Base-by-base conservation (phyloP, 805 yeast genomes). In the Starmerella bacillaris region DNA sequence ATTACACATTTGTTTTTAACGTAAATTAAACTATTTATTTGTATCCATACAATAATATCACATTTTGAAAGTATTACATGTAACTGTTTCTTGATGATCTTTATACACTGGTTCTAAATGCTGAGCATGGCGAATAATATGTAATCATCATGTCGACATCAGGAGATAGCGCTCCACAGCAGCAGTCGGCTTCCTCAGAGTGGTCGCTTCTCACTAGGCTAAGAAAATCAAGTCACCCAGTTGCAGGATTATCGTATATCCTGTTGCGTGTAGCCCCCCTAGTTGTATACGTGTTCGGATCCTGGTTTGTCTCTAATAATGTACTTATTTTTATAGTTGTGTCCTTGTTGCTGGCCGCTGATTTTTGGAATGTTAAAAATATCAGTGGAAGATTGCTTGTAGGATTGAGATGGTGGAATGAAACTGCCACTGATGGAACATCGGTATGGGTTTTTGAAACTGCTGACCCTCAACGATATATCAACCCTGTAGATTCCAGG, bases 381-480 rank as follows among this genome's bases (percentile, higher is more conserved):
- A 78, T 86, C 18, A 65, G 92, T 16, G 98, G 98, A 1, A 61
- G 96, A 39, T 65, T 80, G 37, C 57, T 86, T 37, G 95, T 89
- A 4, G 96, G 95, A 0, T 63, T 89, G 43, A 42, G 65, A 44
- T 86, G 98, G 98, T 86, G 96, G 94, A 89, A 86, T 53, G 95
- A 86, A 52, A 65, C 83, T 0, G 61, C 67, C 20, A 62, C 59
- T 15, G 54, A 65, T 6, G 80, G 80, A 2, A 73, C 74, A 44
- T 71, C 75, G 36, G 65, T 73, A 9, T 80, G 92, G 92, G 92
- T 82, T 16, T 80, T 80, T 50, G 93, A 80, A 53, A 72, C 82
- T 2, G 84, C 89, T 3, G 79, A 78, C 49, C 67, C 67, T 3
- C 58, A 60, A 31, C 57, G 66, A 3, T 64, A 62, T 32, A 78